Evolutionary conservation across 2,329 filamentous ascomycete genomes (phyloP), one percentile per base, ranked within the genome.

Genomic region (Colletotrichum plurivorum): DNA sequence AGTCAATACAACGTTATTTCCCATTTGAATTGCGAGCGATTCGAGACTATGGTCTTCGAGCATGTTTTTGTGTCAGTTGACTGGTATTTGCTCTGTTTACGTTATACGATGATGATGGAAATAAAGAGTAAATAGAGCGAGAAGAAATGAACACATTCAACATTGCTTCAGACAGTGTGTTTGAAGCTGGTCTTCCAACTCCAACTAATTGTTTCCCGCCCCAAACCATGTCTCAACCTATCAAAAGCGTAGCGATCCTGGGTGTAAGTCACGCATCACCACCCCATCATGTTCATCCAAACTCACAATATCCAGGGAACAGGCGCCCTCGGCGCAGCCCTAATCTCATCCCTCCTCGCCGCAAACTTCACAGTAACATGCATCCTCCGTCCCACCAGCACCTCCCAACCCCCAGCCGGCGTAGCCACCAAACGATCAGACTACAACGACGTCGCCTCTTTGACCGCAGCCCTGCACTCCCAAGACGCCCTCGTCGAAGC

Each of bases 381-480:
- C 31, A 41, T 67, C 16, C 52, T 48, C 5, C 56, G 63, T 2
- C 20, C 51, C 1, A 25, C 6, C 2, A 57, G 43, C 9, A 27
- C 20, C 2, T 31, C 39, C 0, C 10, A 27, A 0, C 16, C 16
- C 5, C 83, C 83, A 4, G 70, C 73, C 0, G 82, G 77, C 16
- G 75, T 85, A 54, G 71, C 72, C 1, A 73, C 81, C 27, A 79
- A 76, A 10, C 75, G 71, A 18, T 75, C 85, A 65, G 77, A 88
- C 76, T 89, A 89, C 75, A 72, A 81, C 13, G 78, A 85, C 16
- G 76, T 81, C 4, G 70, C 74, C 0, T 75, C 77, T 56, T 71
- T 79, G 4, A 64, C 71, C 4, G 71, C 74, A 1, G 75, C 77
- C 57, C 71, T 79, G 5, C 61, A 71, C 4, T n/a, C 63, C 2